These are phyloP conservation scores for Fusarium proliferatum DNA, from an alignment of 2,329 filamentous ascomycete species.

Conservation along the genomic window DNA sequence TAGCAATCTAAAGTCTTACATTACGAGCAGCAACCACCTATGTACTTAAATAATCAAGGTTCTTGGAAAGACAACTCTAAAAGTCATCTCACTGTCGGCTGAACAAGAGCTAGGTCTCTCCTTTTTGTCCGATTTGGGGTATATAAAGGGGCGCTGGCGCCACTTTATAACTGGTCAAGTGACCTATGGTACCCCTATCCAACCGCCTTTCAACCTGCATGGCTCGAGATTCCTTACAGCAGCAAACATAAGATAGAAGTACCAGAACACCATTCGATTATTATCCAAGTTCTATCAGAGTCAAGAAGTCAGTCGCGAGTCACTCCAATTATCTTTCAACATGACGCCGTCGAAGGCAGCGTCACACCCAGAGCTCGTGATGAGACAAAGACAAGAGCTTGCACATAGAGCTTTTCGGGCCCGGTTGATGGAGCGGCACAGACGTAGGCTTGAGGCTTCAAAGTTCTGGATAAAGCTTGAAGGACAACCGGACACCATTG, in stretches of 20 bases:
- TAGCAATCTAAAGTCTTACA: background rate
- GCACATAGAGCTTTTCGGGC: no score
- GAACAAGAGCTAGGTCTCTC: fast-evolving
- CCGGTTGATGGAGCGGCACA: background rate
- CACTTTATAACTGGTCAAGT: fast-evolving
- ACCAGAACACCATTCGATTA: background rate
- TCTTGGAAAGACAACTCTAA: background rate
- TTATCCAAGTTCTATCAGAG: background rate
- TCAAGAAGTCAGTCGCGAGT: background rate
- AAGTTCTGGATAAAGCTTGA: constrained; percentile 13
- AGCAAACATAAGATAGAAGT: background rate
- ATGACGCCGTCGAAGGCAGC: no score
- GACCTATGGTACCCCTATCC: background rate
- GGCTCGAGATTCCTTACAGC: background rate
- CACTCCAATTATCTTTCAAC: no score
- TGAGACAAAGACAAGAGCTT: no score
- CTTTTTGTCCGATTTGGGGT: fast-evolving
- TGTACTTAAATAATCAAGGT: background rate
- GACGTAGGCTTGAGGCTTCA: background rate
- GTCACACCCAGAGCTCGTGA: no score
- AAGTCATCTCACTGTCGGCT: fast-evolving
- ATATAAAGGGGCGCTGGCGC: background rate
- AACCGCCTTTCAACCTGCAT: background rate
- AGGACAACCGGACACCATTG: background rate
- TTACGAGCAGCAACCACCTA: fast-evolving